phyloP scores from a whole-genome alignment of 2,329 filamentous ascomycete genomes.

The Byssoonygena ceratinophila region DNA sequence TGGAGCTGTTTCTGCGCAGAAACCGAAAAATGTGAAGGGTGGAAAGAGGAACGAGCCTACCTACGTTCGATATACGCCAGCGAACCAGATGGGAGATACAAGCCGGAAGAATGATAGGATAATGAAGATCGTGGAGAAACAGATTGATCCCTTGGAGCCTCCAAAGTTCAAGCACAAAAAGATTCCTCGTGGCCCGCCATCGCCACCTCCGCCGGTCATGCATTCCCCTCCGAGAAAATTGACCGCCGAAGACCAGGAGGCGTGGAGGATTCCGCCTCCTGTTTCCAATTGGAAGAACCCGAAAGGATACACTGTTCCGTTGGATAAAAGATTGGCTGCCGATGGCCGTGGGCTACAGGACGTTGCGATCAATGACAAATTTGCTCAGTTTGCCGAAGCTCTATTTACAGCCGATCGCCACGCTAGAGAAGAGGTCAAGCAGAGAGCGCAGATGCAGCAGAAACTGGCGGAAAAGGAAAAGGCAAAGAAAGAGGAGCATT shows the following conservation, averaged over 20 bases:
- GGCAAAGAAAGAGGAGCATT: conserved; percentile 79
- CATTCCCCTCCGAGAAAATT: conserved; percentile 89
- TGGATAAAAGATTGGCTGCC: conserved; percentile 90
- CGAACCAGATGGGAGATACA: conserved; percentile 88
- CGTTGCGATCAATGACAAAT: conserved; percentile 95
- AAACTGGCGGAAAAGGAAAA: conserved; percentile 94
- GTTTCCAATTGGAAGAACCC: conserved; percentile 99
- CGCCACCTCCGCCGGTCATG: conserved; percentile 86
- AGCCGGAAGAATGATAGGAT: conserved; percentile 85
- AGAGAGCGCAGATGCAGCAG: conserved; percentile 90
- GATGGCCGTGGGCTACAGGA: conserved; percentile 88
- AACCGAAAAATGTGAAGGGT: conserved; percentile 86
- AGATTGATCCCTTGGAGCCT: conserved; percentile 90
- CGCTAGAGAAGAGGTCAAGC: conserved; percentile 87
- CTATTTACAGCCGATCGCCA: conserved; percentile 90
- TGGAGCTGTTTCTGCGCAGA: conserved; percentile 81
- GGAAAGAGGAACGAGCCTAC: conserved; percentile 74
- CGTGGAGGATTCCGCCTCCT: conserved; percentile 82
- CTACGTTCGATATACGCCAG: conserved; percentile 89
- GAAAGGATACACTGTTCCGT: conserved; percentile 89
- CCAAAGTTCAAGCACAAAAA: conserved; percentile 99
- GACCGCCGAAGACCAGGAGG: conserved; percentile 92
- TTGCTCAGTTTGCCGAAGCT: conserved; percentile 89
- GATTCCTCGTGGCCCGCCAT: conserved; percentile 84
- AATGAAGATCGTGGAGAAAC: conserved; percentile 94